These are phyloP conservation scores for Penicillium roqueforti DNA, from an alignment of 495 filamentous ascomycete species.

Conservation along the genomic window DNA sequence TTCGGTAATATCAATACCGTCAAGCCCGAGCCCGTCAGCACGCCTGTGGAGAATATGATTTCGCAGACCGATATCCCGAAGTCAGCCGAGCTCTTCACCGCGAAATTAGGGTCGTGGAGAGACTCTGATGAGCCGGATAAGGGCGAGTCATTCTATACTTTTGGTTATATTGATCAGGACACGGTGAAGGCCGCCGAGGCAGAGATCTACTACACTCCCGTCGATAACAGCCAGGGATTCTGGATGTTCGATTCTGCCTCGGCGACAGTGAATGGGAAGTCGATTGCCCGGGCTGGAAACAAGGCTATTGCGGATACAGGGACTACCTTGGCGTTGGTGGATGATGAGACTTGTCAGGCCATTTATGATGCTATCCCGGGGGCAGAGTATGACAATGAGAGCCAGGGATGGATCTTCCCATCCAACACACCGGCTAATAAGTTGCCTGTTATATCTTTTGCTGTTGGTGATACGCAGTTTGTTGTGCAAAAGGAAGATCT, in stretches of 20 bases:
- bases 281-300: slow-evolving; percentile 54
- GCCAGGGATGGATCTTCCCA: slow-evolving; percentile 70
- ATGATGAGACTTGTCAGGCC: slow-evolving; percentile 59
- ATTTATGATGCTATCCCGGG: slow-evolving; percentile 71
- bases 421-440: slow-evolving; percentile 49
- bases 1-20: slow-evolving; percentile 70
- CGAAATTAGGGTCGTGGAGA: slow-evolving; percentile 62
- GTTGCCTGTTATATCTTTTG: slow-evolving; percentile 65
- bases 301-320: slow-evolving; percentile 80
- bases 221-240: slow-evolving; percentile 69
- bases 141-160: slow-evolving; percentile 70
- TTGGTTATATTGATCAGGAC: slow-evolving; percentile 70
- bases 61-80: slow-evolving; percentile 59
- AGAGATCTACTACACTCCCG: slow-evolving; percentile 57
- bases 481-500: slow-evolving; percentile 68
- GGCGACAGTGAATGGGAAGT: slow-evolving; percentile 57
- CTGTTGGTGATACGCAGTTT: slow-evolving; percentile 63
- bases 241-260: slow-evolving; percentile 65
- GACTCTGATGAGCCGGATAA: slow-evolving; percentile 52
- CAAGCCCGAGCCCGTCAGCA: slow-evolving; percentile 53
- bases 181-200: slow-evolving; percentile 52
- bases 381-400: slow-evolving; percentile 54
- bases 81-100: slow-evolving; percentile 65
- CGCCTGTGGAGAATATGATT: slow-evolving; percentile 76
- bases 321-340: slow-evolving; percentile 67